Base-by-base conservation (phyloP, 305 asterid species). In the Fraxinus paxiana region DNA sequence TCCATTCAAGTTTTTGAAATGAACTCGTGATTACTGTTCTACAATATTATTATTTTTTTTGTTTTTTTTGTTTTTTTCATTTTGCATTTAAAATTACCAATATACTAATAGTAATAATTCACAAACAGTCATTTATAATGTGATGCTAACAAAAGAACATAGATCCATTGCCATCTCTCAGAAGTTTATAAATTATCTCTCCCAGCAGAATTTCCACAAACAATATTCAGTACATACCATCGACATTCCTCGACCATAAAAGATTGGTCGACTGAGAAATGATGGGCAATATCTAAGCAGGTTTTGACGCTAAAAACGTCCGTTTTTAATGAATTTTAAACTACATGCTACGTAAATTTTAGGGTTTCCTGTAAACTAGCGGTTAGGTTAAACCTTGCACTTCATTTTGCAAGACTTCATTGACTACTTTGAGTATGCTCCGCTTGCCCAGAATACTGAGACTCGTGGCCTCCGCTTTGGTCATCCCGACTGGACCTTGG, bases 401-500 rank as follows among this genome's bases (percentile, higher is more conserved):
- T 70, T 77, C 88, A 70, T 67, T 76, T 80, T 56, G 79, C 76
- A 51, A 5, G 72, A 77, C 63, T 79, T 85, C 85, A 82, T 77
- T 79, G 84, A 77, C 83, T 83, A 79, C 83, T 86, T 69, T 82
- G 80, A 18, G 13, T 26, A 70, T 79, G 46, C 77, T 83, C 84
- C 37, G 85, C 77, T 79, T 82, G 86, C 24, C 83, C 61, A 20
- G 84, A 81, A 56, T 84, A 79, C 78, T 83, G 91, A 20, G 77
- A 81, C 51, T 82, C 90, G 3, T 67, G 43, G 79, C 84, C 79
- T 31, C 51, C 30, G 17, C 48, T 74, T 75, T 75, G 82, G 77
- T 87, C 88, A 59, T 88, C 88, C 85, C 83, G 80, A 79, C 86
- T 73, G 43, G 89, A 76, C 81, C 90, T 86, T 20, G 87, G 90